Evolutionary conservation across 2,329 filamentous ascomycete species (phyloP).

Genomic region (Fusarium odoratissimum): DNA sequence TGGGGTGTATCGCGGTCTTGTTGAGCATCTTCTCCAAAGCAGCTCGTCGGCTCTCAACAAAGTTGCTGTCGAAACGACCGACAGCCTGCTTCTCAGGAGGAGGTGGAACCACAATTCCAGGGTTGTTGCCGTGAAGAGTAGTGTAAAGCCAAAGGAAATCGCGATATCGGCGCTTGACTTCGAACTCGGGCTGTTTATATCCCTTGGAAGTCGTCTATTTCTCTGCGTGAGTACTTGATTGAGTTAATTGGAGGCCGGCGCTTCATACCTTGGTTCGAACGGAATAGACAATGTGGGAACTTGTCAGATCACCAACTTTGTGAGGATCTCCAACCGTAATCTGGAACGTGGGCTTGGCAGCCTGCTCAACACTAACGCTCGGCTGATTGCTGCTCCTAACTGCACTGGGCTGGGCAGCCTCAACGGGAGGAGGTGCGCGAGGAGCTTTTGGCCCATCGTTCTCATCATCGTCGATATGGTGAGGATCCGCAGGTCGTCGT

Average conservation of each 20-base stretch:
- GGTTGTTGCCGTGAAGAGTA: constrained; percentile 92
- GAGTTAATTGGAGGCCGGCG: neutral
- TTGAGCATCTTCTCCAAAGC: constrained; percentile 98
- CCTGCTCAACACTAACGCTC: constrained; percentile 91
- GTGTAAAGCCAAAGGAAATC: constrained; percentile 99
- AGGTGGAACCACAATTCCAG: constrained; percentile 92
- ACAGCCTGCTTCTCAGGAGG: constrained; percentile 98
- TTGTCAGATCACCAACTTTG: constrained; percentile 96
- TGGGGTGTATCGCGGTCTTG: constrained; percentile 90
- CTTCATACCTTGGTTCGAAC: constrained; percentile 84
- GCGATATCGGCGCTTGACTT: constrained; percentile 91
- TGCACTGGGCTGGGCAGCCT: constrained; percentile 65
- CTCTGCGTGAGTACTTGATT: constrained; percentile 3
- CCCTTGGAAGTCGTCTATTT: constrained; percentile 91
- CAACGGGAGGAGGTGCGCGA: constrained; percentile 74
- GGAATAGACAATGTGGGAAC: constrained; percentile 97
- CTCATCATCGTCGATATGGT: constrained; percentile 79
- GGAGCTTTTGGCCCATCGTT: constrained; percentile 64
- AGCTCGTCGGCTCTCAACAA: constrained; percentile 91
- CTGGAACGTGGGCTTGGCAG: constrained; percentile 89
- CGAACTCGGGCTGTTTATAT: constrained; percentile 91
- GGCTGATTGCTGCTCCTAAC: constrained; percentile 69
- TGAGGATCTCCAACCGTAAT: constrained; percentile 96
- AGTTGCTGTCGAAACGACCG: constrained; percentile 94
- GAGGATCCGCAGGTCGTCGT: constrained; percentile 63